Evolutionary conservation across 495 filamentous ascomycete species (phyloP).

Genomic region (Aspergillus mulundensis): DNA sequence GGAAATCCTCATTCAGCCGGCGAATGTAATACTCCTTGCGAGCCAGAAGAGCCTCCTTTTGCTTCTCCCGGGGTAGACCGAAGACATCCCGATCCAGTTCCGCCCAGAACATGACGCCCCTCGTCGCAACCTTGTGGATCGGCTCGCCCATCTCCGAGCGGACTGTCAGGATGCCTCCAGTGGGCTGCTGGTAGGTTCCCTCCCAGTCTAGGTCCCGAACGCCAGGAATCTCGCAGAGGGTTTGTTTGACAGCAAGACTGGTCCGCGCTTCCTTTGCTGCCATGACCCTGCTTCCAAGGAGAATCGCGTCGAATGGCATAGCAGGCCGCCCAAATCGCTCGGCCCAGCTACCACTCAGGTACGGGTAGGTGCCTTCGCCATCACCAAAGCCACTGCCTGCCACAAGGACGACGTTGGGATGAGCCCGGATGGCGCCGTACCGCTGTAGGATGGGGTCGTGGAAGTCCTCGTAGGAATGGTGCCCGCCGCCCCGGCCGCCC

Average conservation of each 20-base stretch:
- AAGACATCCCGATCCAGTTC: conserved; percentile 99
- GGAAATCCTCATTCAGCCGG: conserved; percentile 96
- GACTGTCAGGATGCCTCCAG: conserved; percentile 92
- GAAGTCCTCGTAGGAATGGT: conserved; percentile 95
- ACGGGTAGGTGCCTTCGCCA: conserved; percentile 86
- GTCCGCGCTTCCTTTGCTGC: conserved; percentile 92
- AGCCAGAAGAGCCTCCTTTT: conserved; percentile 85
- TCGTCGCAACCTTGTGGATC: conserved; percentile 93
- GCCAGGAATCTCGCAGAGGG: conserved; percentile 85
- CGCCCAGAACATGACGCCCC: conserved; percentile 66
- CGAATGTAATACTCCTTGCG: conserved; percentile 91
- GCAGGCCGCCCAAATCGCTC: conserved; percentile 77
- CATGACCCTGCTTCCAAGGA: conserved; percentile 92
- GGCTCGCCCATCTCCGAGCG: conserved; percentile 98
- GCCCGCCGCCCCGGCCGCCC: conserved; percentile 86
- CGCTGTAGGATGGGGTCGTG: conserved; percentile 85
- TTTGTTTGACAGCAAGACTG: conserved; percentile 85
- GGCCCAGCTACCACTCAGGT: conserved; percentile 87
- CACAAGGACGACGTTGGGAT: conserved; percentile 79
- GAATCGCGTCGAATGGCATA: conserved; percentile 89
- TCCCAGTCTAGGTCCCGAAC: conserved; percentile 70
- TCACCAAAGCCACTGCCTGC: conserved; percentile 92
- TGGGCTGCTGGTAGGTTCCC: conserved; percentile 76
- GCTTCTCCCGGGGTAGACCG: conserved; percentile 89
- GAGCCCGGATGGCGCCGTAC: conserved; percentile 78